Evolutionary conservation across 257 asterid genomes (phyloP), one percentile per base, ranked within the genome.

Genomic region (Petrea volubilis): DNA sequence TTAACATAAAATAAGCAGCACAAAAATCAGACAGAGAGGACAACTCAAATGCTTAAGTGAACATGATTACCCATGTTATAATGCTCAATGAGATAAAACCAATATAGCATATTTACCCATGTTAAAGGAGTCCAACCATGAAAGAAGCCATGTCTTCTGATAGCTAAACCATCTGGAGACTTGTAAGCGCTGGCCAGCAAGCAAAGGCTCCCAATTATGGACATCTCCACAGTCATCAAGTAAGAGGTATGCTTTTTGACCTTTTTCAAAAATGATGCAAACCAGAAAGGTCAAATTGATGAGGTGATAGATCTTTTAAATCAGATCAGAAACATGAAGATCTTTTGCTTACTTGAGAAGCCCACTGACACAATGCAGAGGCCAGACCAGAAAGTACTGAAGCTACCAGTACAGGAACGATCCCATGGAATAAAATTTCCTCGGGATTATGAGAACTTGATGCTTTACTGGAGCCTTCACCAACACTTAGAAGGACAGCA

Each of bases 281-380:
- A 75, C 43, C 56, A 46, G 60, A 29, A 60, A 61, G 13, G 69
- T 28, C 46, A 68, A 69, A 40, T 60, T 49, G 43, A 67, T 71
- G 53, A 69, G 72, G 36, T 17, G 49, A 63, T 28, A 29, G 28
- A 34, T 63, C 20, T 44, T 43, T 73, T 28, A 60, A 52, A 49
- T 31, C 21, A 70, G 24, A 29, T 71, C 7, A 71, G 33, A 62
- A 67, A 66, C 60, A 55, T 58, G 50, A 55, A 25, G 65, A 74
- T 23, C n/a, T 46, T 68, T 58, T 65, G 75, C 84, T 81, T 80
- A 86, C 99, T 83, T 95, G 99, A 76, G 96, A 82, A 53, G 99
- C 97, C 99, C 99, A 92, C 81, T 95, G 99, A 67, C 99, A 95
- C 81, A 95, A 82, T 41, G 99, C 87, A 74, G 98, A 95, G 76